Evolutionary conservation across 2,329 filamentous ascomycete genomes (phyloP).

Genomic region (Paraphaeosphaeria minitans): DNA sequence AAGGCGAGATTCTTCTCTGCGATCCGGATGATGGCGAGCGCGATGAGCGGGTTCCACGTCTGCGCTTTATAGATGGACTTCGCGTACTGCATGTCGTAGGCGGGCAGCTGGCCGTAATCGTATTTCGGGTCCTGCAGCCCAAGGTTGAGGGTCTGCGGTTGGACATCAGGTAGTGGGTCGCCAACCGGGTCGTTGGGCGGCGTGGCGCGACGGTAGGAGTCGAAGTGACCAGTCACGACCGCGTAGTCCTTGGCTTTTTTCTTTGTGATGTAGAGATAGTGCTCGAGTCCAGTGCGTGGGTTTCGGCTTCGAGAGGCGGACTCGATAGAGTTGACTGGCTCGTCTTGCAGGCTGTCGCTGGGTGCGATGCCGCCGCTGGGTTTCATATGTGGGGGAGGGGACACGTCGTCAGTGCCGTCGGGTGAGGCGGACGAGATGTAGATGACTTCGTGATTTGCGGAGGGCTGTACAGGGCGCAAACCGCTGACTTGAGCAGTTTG

Average conservation of each 20-base stretch:
- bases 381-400: background rate
- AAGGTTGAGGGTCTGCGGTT: background rate
- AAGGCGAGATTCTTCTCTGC: slow-evolving; percentile 25
- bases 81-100: background rate
- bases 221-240: background rate
- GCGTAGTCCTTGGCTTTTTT: background rate
- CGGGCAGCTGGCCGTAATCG: background rate
- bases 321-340: slow-evolving; percentile 26
- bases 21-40: slow-evolving; percentile 28
- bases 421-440: background rate
- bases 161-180: background rate
- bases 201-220: background rate
- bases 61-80: slow-evolving; percentile 21
- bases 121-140: background rate
- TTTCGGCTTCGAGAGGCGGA: background rate
- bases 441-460: background rate
- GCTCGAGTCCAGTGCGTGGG: background rate
- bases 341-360: slow-evolving; percentile 19
- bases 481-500: background rate
- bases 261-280: background rate
- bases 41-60: slow-evolving; percentile 24
- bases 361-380: slow-evolving; percentile 7
- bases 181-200: background rate
- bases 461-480: background rate
- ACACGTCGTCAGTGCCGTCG: background rate